phyloP scores from a whole-genome alignment of 108 stramenopile genomes.

The Cyclostephanos tholiformis region DNA sequence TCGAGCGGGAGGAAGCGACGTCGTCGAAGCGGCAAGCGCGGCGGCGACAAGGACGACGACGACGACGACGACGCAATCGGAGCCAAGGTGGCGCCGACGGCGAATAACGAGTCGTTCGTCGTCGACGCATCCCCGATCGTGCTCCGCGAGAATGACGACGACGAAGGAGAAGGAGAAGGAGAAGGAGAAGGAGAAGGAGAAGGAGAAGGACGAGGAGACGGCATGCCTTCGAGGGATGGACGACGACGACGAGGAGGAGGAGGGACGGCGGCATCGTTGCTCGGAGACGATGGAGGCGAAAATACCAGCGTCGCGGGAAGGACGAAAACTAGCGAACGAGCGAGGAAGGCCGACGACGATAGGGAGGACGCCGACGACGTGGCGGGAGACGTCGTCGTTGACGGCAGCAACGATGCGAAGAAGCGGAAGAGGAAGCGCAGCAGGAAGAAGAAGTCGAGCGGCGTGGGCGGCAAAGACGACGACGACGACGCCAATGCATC shows the following conservation, averaged over 20 bases:
- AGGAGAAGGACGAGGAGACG: too few species aligned
- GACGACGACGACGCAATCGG: slow-evolving; percentile 10
- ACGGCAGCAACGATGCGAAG: slow-evolving; percentile 23
- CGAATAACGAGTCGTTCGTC: neutral
- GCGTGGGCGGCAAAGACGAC: slow-evolving; percentile 18
- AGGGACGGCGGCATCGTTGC: neutral
- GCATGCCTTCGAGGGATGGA: too few species aligned
- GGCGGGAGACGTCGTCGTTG: slow-evolving; percentile 28
- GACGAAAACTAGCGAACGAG: slow-evolving; percentile 12
- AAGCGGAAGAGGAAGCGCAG: slow-evolving; percentile 76
- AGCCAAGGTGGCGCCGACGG: neutral
- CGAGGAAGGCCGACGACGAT: slow-evolving; percentile 18
- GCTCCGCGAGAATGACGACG: too few species aligned
- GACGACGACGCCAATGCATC: slow-evolving; percentile 13
- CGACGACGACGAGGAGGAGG: neutral
- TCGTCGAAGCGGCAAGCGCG: slow-evolving; percentile 14
- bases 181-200: too few species aligned
- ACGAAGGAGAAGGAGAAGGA: too few species aligned
- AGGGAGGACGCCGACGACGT: too few species aligned
- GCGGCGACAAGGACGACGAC: slow-evolving; percentile 9
- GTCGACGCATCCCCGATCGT: neutral
- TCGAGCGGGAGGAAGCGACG: slow-evolving; percentile 24
- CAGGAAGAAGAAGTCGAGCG: slow-evolving; percentile 63
- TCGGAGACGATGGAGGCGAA: slow-evolving; percentile 2
- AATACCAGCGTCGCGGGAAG: too few species aligned